A percentile compares a stretch with the other conserved stretches of the same genome.
phyloP scores from a whole-genome alignment of 108 stramenopile genomes.

The Skeletonema costatum region DNA sequence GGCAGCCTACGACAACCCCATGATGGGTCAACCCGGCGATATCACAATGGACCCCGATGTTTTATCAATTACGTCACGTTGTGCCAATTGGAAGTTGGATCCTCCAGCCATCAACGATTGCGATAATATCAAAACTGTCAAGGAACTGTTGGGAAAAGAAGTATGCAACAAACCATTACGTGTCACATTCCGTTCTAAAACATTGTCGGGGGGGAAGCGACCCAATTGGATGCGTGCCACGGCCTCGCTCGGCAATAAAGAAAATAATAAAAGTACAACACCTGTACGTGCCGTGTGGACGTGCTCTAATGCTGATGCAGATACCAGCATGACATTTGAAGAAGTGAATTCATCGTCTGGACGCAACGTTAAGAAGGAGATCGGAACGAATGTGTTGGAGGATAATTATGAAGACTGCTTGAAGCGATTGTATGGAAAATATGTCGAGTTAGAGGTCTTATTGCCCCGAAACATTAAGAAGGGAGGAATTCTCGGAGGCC shows the following conservation, averaged over 20 bases:
- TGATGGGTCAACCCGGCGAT: slow-evolving; percentile 27
- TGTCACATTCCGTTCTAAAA: slow-evolving; percentile 35
- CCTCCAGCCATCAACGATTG: slow-evolving; percentile 3
- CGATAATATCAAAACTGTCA: not conserved
- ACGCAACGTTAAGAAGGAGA: slow-evolving; percentile 20
- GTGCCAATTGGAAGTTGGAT: slow-evolving; percentile 36
- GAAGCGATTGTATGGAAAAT: slow-evolving; percentile 43
- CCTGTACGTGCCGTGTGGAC: slow-evolving; percentile 49
- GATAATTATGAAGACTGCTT: slow-evolving; percentile 46
- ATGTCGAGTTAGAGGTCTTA: slow-evolving; percentile 45
- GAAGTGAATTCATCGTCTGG: slow-evolving; percentile 6
- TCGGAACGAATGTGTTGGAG: slow-evolving; percentile 30
- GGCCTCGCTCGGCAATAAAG: slow-evolving; percentile 22
- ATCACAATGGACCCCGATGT: slow-evolving; percentile 44
- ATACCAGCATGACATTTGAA: slow-evolving; percentile 24
- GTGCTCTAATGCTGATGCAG: slow-evolving; percentile 20
- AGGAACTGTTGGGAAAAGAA: not conserved
- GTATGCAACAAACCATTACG: slow-evolving; percentile 19
- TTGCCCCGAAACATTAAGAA: slow-evolving; percentile 17
- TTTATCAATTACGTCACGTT: slow-evolving; percentile 22
- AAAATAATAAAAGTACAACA: not conserved
- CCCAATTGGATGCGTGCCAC: slow-evolving; percentile 50
- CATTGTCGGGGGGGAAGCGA: slow-evolving; percentile 35
- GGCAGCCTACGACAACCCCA: slow-evolving; percentile 41
- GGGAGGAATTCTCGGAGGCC: slow-evolving; percentile 13